A percentile compares a stretch with the other conserved stretches of the same genome.
These are phyloP conservation scores for Dianthus caryophyllus DNA, from an alignment of 148 eudicot species.

Conservation along the genomic window DNA sequence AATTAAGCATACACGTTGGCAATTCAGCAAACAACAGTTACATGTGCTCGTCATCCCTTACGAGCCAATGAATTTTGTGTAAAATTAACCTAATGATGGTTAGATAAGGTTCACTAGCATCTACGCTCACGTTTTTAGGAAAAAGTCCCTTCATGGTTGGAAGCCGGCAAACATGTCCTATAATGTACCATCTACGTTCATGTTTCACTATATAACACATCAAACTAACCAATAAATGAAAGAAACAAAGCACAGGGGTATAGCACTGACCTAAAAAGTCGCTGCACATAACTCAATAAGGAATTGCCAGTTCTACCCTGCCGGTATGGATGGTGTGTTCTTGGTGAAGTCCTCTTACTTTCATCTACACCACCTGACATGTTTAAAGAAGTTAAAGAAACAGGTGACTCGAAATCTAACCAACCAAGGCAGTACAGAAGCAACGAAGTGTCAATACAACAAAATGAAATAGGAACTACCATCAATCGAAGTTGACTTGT, in stretches of 20 bases:
- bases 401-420: constrained; percentile 1
- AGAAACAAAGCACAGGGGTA: not conserved
- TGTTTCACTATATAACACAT: not conserved
- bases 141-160: not conserved
- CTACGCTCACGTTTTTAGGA: too few relatives aligned
- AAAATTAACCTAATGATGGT: too few relatives aligned
- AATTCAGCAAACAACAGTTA: not conserved
- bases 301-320: constrained; percentile 27
- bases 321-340: constrained; percentile 21
- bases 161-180: not conserved
- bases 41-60: not conserved
- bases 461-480: constrained; percentile 25
- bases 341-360: constrained; percentile 17
- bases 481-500: constrained; percentile 25
- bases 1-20: not conserved
- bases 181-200: not conserved
- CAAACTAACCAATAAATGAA: not conserved
- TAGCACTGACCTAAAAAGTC: constrained; percentile 40
- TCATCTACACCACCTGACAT: constrained; percentile 25
- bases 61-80: not conserved
- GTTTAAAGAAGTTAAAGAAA: not conserved
- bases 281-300: constrained; percentile 45
- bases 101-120: too few relatives aligned
- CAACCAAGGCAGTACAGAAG: constrained; percentile 9
- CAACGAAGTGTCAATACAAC: not conserved